Evolutionary conservation across 148 eudicot genomes (phyloP).

Genomic region (Dysphania ambrosioides): DNA sequence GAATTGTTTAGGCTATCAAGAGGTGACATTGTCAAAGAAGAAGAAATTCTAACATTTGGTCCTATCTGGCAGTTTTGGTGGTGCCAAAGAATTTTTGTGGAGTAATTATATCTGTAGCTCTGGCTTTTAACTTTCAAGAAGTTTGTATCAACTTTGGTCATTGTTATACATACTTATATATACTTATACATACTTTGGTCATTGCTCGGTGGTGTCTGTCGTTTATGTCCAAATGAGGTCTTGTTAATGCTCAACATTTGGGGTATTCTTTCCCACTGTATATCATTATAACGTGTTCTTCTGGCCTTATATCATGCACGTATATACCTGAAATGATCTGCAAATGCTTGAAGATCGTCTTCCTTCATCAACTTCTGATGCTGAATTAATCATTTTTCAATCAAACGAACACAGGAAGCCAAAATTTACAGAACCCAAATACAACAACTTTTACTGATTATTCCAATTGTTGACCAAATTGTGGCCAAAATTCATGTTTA

Average conservation of each 20-base stretch:
- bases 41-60: constrained; percentile 45
- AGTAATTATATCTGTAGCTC: background rate
- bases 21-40: constrained; percentile 39
- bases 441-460: no score
- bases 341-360: background rate
- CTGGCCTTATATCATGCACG: background rate
- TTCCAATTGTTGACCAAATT: background rate
- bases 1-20: constrained; percentile 45
- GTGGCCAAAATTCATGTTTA: background rate
- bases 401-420: background rate
- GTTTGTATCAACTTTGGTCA: background rate
- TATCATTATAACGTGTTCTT: background rate
- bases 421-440: background rate
- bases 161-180: background rate
- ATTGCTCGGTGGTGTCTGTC: no score
- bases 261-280: background rate
- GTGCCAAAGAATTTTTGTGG: constrained; percentile 6
- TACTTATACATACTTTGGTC: background rate
- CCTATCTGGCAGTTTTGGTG: constrained; percentile 35
- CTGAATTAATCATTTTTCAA: background rate
- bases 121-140: background rate
- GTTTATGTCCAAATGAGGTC: background rate
- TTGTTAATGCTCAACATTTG: background rate
- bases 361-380: background rate
- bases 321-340: background rate